phyloP scores from a whole-genome alignment of 129 eudicot species.

The Flaveria sonorensis region DNA sequence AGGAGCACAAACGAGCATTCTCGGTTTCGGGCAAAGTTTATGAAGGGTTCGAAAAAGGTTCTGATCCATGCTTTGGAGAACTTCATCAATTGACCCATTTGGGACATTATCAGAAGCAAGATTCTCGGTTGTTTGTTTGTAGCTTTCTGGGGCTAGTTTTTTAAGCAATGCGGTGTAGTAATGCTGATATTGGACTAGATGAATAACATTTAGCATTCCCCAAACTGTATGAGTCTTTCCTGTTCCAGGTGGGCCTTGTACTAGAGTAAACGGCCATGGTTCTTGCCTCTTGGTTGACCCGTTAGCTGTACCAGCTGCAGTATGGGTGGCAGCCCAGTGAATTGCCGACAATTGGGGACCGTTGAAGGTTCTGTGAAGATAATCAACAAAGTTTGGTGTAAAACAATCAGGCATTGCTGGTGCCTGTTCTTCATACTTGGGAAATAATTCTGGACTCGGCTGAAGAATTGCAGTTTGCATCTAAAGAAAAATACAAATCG shows the following conservation, averaged over 20 bases:
- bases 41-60: constrained; percentile 91
- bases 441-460: constrained; percentile 87
- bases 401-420: constrained; percentile 98
- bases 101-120: constrained; percentile 54
- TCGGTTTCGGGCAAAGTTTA: constrained; percentile 94
- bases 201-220: constrained; percentile 99
- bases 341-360: constrained; percentile 89
- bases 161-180: constrained; percentile 86
- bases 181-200: constrained; percentile 95
- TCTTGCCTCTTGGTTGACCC: constrained; percentile 78
- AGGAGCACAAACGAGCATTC: constrained; percentile 99
- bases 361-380: constrained; percentile 75
- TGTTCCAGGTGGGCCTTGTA: constrained; percentile 99
- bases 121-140: constrained; percentile 75
- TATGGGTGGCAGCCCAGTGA: constrained; percentile 99
- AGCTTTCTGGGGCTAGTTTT: constrained; percentile 98
- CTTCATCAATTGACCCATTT: constrained; percentile 89
- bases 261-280: constrained; percentile 98
- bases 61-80: constrained; percentile 96
- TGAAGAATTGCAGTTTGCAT: constrained; percentile 98
- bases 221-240: constrained; percentile 98
- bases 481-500: constrained; percentile 30
- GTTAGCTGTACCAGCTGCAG: constrained; percentile 89
- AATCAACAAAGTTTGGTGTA: constrained; percentile 79
- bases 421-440: constrained; percentile 86